Conservation (phyloP, 768 basidiomycete genomes). For the Lentinus tigrinus region DNA sequence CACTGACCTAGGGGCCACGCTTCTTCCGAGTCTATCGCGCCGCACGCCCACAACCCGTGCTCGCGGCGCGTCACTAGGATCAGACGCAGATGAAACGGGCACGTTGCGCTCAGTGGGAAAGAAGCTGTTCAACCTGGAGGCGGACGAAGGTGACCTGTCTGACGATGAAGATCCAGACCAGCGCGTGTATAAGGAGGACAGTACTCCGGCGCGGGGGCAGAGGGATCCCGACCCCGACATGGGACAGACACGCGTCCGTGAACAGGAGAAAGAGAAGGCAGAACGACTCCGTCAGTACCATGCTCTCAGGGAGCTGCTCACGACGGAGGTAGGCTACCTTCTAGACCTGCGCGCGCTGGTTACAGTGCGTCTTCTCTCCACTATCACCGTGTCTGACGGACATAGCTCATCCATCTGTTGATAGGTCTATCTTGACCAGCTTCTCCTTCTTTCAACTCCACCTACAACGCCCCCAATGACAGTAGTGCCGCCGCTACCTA, state of each 20-base stretch:
- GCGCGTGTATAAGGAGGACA: not conserved
- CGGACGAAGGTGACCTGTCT: conserved; percentile 12
- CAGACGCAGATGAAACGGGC: not conserved
- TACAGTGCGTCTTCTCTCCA: conserved; percentile 45
- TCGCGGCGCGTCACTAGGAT: not conserved
- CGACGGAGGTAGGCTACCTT: conserved; percentile 83
- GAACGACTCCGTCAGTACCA: conserved; percentile 45
- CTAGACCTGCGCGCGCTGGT: conserved; percentile 76
- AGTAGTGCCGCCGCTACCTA: conserved; percentile 1
- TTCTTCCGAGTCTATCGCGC: conserved; percentile 17
- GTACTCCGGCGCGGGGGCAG: not conserved
- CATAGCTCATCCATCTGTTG: not conserved
- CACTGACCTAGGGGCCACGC: not conserved
- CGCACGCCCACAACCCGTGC: not conserved
- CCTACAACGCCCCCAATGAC: conserved; percentile 36
- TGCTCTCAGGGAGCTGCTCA: conserved; percentile 80
- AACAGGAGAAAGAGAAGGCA: conserved; percentile 12
- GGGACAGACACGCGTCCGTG: not conserved
- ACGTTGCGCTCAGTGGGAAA: not conserved
- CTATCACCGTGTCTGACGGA: not conserved
- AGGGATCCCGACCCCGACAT: conserved; percentile 5
- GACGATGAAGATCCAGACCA: conserved; percentile 7
- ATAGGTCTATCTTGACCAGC: conserved; percentile 47
- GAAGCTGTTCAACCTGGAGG: conserved; percentile 22
- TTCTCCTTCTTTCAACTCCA: conserved; percentile 32